phyloP scores from a whole-genome alignment of 2,329 filamentous ascomycete genomes.

The Chaetothyriales sp. region DNA sequence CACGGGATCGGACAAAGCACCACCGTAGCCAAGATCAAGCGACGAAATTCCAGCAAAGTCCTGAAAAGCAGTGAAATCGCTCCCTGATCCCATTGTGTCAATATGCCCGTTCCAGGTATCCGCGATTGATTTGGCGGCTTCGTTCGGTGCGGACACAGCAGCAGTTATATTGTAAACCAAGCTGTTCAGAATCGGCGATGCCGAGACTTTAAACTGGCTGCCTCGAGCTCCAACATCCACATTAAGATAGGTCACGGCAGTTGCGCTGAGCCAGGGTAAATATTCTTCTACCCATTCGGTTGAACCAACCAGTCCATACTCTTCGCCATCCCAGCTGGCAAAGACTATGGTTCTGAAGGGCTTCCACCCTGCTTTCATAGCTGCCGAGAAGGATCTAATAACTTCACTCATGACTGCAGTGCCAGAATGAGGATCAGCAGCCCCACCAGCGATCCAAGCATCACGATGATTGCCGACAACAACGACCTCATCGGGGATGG shows the following conservation, averaged over 20 bases:
- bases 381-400: conserved; percentile 58
- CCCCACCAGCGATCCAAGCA: conserved; percentile 77
- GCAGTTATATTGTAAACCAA: conserved; percentile 40
- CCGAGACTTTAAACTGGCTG: conserved; percentile 47
- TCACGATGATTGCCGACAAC: conserved; percentile 87
- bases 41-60: conserved; percentile 56
- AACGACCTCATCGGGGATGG: conserved; percentile 66
- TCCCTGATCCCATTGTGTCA: conserved; percentile 55
- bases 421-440: conserved; percentile 69
- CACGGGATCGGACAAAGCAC: conserved; percentile 30
- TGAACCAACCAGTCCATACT: conserved; percentile 73
- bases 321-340: conserved; percentile 71
- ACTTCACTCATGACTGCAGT: conserved; percentile 69
- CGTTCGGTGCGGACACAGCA: conserved; percentile 56
- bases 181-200: conserved; percentile 63
- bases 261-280: conserved; percentile 60
- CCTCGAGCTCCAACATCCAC: conserved; percentile 64
- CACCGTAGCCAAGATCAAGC: conserved; percentile 49
- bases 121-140: conserved; percentile 53
- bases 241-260: conserved; percentile 73
- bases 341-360: conserved; percentile 84
- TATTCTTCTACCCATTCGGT: conserved; percentile 93
- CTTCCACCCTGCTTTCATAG: conserved; percentile 62
- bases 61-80: conserved; percentile 63
- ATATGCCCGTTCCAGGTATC: conserved; percentile 54